A percentile compares a stretch with the other conserved stretches of the same genome.
Evolutionary conservation across 495 filamentous ascomycete genomes (phyloP).

Genomic region (Penicillium manginii): DNA sequence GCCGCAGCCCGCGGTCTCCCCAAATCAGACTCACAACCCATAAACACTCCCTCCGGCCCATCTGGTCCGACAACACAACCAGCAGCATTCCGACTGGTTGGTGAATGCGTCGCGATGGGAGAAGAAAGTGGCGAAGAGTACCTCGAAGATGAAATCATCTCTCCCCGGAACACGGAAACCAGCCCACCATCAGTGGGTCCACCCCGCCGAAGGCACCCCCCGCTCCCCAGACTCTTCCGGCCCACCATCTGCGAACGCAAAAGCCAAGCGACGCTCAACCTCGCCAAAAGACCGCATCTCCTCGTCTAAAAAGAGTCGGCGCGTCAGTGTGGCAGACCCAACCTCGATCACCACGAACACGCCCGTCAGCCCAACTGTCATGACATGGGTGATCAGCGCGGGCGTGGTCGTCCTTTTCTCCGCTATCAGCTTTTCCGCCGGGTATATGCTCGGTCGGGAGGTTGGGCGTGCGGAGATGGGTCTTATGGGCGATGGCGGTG

Average conservation of each 20-base stretch:
- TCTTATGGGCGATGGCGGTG: slow-evolving; percentile 35
- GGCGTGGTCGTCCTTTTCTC: slow-evolving; percentile 91
- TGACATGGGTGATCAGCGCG: slow-evolving; percentile 91
- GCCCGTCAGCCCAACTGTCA: slow-evolving; percentile 63
- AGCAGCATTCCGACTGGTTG: slow-evolving; percentile 63
- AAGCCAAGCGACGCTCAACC: slow-evolving; percentile 53
- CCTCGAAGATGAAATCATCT: neutral
- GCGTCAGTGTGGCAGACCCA: slow-evolving; percentile 35
- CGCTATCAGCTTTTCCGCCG: slow-evolving; percentile 90
- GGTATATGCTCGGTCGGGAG: slow-evolving; percentile 85
- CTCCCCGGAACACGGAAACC: slow-evolving; percentile 23
- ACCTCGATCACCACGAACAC: slow-evolving; percentile 1
- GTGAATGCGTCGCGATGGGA: slow-evolving; percentile 73
- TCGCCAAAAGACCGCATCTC: slow-evolving; percentile 57
- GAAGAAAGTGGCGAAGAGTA: slow-evolving; percentile 38
- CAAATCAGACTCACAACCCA: slow-evolving; percentile 57
- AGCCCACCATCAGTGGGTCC: slow-evolving; percentile 26
- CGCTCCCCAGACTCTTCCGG: slow-evolving; percentile 24
- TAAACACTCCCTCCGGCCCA: slow-evolving; percentile 18
- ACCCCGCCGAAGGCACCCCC: slow-evolving; percentile 25
- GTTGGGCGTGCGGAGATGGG: slow-evolving; percentile 70
- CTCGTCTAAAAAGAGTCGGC: slow-evolving; percentile 59
- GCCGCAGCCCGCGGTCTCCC: slow-evolving; percentile 83
- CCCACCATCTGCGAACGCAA: slow-evolving; percentile 36
- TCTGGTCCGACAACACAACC: slow-evolving; percentile 25